Evolutionary conservation across 2,329 filamentous ascomycete genomes (phyloP).

Genomic region (Dryadomyces sulphureus): DNA sequence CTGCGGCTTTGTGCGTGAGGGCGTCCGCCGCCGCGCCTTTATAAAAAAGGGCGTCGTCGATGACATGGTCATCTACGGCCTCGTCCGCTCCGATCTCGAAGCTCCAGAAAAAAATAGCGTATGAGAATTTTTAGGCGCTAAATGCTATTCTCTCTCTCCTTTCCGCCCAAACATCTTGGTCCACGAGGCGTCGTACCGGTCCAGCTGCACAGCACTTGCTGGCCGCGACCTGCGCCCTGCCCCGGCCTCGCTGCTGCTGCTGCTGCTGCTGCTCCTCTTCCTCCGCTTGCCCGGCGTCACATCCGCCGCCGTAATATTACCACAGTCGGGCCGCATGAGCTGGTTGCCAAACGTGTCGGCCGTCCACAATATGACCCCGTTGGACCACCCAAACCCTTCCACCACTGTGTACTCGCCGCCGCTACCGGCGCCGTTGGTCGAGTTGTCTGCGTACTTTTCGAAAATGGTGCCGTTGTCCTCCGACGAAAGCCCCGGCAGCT

Average conservation of each 20-base stretch:
- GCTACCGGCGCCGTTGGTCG: conserved; percentile 44
- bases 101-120: not conserved
- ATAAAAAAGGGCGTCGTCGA: conserved; percentile 26
- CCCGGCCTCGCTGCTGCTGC: not conserved
- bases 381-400: conserved; percentile 57
- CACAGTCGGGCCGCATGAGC: conserved; percentile 40
- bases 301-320: conserved; percentile 29
- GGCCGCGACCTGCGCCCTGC: not conserved
- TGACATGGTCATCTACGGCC: conserved; percentile 22
- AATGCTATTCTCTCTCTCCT: not conserved
- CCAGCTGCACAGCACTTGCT: conserved; percentile 29
- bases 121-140: not conserved
- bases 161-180: conserved; percentile 30
- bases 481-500: conserved; percentile 28
- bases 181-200: conserved; percentile 28
- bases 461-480: conserved; percentile 46
- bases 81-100: conserved; percentile 13
- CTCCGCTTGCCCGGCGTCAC: conserved; percentile 18
- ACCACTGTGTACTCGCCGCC: conserved; percentile 57
- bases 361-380: conserved; percentile 52
- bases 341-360: conserved; percentile 45
- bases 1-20: conserved; percentile 28
- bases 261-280: conserved; percentile 3
- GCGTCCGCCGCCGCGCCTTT: conserved; percentile 23
- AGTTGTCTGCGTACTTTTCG: conserved; percentile 51